Base-by-base conservation (phyloP, 192 early-diverging fungal species). In the Spizellomyces sp. region DNA sequence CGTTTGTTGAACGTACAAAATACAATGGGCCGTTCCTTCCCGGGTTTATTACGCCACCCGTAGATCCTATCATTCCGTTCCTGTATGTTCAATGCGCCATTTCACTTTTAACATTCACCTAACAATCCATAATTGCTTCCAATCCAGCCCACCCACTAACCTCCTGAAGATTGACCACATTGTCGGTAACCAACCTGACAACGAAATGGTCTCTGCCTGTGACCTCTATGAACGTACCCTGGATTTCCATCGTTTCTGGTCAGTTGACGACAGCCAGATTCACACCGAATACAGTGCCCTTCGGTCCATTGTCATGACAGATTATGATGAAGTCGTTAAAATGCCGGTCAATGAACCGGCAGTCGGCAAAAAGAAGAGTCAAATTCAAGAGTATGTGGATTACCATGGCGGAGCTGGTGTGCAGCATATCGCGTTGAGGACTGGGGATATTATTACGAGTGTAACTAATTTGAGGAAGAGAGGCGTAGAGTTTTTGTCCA, bases 281-380 rank as follows among this genome's bases (percentile, higher is more conserved):
- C 90, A 93, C 84, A 95, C 95, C 50, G 92, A 99, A 74, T 98
- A 95, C 86, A 93, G 91, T 75, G 91, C 95, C 50, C 85, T 97
- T 64, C 88, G 94, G 12, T 96, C 94, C 36, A 94, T 97, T 62
- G 95, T 96, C 80, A 96, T 99, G 95, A 90, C 94, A 47, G 93
- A 95, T 71, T 91, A 89, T 65, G 87, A 89, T 75, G 95, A 97
- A 68, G 85, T 79, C 59, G 88, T 99, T 83, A 97, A 97, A 83
- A 95, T 97, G 89, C 95, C 95, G 62, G 93, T 99, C 81, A 97
- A 97, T 78, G 96, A 99, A 84, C 96, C 96, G 6, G 96, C 96
- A 10, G 62, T 79, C 64, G 96, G 96, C 7, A 88, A 90, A 75
- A 94, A 92, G 81, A 97, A 96, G 83, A 94, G 92, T 44, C 95